Conservation (phyloP, 129 eudicot species). For the Helianthus annuus region DNA sequence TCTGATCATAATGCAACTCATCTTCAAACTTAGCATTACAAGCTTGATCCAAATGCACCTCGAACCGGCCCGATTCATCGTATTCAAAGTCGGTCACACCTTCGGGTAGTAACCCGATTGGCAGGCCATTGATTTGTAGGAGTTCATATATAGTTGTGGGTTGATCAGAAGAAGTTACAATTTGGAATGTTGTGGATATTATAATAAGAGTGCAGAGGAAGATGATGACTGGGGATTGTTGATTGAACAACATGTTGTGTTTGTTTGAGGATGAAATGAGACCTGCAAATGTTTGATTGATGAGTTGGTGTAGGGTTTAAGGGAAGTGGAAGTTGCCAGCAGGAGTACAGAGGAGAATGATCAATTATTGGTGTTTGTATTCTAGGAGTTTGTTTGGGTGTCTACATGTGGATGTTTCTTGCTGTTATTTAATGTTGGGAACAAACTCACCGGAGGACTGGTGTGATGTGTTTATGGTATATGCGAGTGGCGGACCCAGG, state of each 20-base stretch:
- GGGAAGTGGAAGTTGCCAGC: slow-evolving; percentile 51
- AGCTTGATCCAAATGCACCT: slow-evolving; percentile 66
- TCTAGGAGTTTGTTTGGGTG: slow-evolving; percentile 32
- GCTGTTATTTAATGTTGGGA: neutral
- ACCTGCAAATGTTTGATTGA: neutral
- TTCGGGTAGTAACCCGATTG: slow-evolving; percentile 75
- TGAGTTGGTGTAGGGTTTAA: slow-evolving; percentile 37
- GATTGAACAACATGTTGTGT: slow-evolving; percentile 38
- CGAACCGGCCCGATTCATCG: slow-evolving; percentile 57
- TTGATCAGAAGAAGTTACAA: neutral
- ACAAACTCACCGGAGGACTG: too few species aligned
- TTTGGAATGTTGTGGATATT: slow-evolving; percentile 18
- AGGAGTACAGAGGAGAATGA: slow-evolving; percentile 70
- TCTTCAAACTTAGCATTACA: slow-evolving; percentile 86
- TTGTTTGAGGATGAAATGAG: neutral
- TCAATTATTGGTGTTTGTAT: slow-evolving; percentile 62
- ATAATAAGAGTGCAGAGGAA: slow-evolving; percentile 21
- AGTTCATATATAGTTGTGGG: slow-evolving; percentile 56
- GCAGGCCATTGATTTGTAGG: slow-evolving; percentile 53
- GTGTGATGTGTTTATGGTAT: too few species aligned
- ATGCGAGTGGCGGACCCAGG: too few species aligned
- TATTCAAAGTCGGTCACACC: slow-evolving; percentile 62
- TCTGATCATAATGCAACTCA: slow-evolving; percentile 73
- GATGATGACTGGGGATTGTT: neutral
- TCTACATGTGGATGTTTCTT: slow-evolving; percentile 34